Evolutionary conservation across 2,329 filamentous ascomycete species (phyloP).

Genomic region (Sporothrix humicola): DNA sequence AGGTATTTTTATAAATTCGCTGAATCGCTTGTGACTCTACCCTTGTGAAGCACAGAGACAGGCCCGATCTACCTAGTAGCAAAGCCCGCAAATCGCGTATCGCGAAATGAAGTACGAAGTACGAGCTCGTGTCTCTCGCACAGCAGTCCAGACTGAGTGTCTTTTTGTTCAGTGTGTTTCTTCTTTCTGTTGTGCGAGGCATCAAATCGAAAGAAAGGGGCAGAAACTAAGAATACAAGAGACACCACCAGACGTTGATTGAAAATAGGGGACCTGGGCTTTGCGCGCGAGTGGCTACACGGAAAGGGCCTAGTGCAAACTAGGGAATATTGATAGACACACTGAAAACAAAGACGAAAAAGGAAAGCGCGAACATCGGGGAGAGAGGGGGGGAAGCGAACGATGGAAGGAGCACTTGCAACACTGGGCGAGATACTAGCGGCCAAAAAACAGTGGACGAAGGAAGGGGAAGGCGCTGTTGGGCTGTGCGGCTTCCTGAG

Average conservation of each 20-base stretch:
- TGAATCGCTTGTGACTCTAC: too few relatives aligned
- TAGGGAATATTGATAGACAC: conserved; percentile 3
- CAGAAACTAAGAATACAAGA: not conserved
- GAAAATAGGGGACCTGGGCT: not conserved
- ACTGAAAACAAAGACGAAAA: conserved; percentile 18
- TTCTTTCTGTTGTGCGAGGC: not conserved
- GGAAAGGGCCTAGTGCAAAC: conserved; percentile 22
- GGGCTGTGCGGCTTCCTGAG: conserved; percentile 6
- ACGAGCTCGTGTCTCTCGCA: too few relatives aligned
- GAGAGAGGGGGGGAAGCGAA: too few relatives aligned
- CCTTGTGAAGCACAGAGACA: too few relatives aligned
- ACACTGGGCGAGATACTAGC: not conserved
- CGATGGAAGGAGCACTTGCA: not conserved
- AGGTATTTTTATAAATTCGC: too few relatives aligned
- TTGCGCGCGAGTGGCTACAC: not conserved
- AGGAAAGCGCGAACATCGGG: not conserved
- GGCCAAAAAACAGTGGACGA: not conserved
- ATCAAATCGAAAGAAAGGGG: not conserved
- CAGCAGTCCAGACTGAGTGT: too few relatives aligned
- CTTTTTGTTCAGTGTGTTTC: too few relatives aligned
- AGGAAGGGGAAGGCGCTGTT: not conserved
- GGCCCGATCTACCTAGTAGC: too few relatives aligned
- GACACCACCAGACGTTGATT: not conserved
- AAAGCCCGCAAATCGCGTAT: too few relatives aligned
- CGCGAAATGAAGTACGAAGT: too few relatives aligned